Conservation (phyloP, 345 rosid species). For the Arabis hirsuta region DNA sequence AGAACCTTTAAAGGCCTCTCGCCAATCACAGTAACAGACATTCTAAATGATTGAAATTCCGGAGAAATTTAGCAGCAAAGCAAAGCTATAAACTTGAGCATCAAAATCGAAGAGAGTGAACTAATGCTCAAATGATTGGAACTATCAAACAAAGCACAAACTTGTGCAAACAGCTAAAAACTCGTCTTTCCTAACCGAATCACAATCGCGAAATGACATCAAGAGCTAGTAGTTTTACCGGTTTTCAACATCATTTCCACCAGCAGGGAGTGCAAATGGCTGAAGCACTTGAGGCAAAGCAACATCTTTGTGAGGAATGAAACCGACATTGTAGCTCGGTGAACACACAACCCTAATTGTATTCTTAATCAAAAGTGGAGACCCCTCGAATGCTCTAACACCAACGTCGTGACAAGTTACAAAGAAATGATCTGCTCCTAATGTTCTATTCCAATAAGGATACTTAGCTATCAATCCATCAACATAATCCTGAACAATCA, state of each 20-base stretch:
- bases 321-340: constrained; percentile 91
- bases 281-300: constrained; percentile 95
- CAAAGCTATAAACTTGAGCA: constrained; percentile 21
- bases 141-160: constrained; percentile 3
- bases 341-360: constrained; percentile 94
- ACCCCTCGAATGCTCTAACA: constrained; percentile 89
- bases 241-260: constrained; percentile 80
- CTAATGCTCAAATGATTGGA: neutral
- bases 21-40: neutral
- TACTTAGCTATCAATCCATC: constrained; percentile 72
- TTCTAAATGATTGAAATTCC: neutral
- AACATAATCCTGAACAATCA: constrained; percentile 77
- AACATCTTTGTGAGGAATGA: constrained; percentile 96
- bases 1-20: neutral
- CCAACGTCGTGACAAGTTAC: constrained; percentile 98
- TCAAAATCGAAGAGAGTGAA: neutral
- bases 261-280: constrained; percentile 94
- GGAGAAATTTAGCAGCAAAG: neutral
- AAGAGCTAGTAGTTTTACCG: constrained; percentile 49
- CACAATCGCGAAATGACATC: neutral
- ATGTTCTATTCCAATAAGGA: constrained; percentile 94
- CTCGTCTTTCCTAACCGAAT: neutral
- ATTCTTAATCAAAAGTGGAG: constrained; percentile 79
- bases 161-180: neutral
- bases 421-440: constrained; percentile 98